A percentile compares a stretch with the other conserved stretches of the same genome.
phyloP scores from a whole-genome alignment of 495 filamentous ascomycete species.

The Sordaria brevicollis region DNA sequence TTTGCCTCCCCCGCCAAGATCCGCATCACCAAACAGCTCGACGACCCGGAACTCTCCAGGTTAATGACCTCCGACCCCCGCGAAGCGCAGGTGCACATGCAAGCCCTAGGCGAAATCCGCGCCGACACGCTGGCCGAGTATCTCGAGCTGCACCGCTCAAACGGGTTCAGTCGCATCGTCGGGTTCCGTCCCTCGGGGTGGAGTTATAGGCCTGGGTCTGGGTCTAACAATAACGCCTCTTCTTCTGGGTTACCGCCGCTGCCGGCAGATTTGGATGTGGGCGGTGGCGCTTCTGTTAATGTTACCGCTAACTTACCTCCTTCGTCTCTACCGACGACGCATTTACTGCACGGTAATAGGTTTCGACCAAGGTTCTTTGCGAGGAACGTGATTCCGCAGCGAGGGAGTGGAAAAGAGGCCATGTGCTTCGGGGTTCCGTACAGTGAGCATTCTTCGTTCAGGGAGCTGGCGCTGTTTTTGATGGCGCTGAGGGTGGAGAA shows the following conservation, averaged over 20 bases:
- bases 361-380: conserved; percentile 64
- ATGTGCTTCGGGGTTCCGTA: conserved; percentile 90
- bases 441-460: conserved; percentile 86
- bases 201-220: conserved; percentile 59
- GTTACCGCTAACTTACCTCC: conserved; percentile 25
- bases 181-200: conserved; percentile 88
- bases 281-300: conserved; percentile 1
- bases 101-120: conserved; percentile 81
- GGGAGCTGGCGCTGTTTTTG: conserved; percentile 88
- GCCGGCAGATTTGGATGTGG: background rate
- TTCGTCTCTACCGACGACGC: conserved; percentile 26
- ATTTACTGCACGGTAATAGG: conserved; percentile 58
- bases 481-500: conserved; percentile 77
- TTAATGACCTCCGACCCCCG: conserved; percentile 69
- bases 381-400: conserved; percentile 60
- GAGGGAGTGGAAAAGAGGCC: conserved; percentile 65
- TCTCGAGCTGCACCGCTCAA: conserved; percentile 59
- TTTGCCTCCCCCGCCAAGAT: conserved; percentile 76
- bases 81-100: conserved; percentile 96
- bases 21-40: conserved; percentile 71
- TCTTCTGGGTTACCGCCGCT: conserved; percentile 22
- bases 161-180: conserved; percentile 69
- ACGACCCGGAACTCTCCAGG: conserved; percentile 68
- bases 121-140: conserved; percentile 84
- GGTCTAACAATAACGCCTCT: background rate